Percentiles rank a stretch among this genome's conserved stretches.
phyloP scores from a whole-genome alignment of 2,329 filamentous ascomycete species.

The Macroventuria anomochaeta region DNA sequence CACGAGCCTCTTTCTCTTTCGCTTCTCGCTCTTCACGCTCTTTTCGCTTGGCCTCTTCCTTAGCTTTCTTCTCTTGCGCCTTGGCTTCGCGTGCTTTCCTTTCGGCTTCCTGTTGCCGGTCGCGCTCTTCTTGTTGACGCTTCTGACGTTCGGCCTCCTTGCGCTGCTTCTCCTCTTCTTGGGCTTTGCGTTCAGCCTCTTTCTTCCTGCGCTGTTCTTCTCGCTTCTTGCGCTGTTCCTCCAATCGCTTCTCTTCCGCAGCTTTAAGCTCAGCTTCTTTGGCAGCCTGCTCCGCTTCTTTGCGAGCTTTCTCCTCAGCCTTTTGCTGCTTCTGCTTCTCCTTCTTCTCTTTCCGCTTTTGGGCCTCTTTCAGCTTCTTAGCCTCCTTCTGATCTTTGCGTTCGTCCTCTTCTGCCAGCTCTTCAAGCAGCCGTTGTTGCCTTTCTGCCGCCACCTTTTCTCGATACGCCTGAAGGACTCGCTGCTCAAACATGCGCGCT shows the following conservation, averaged over 20 bases:
- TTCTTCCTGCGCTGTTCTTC: slow-evolving; percentile 93
- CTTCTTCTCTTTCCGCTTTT: slow-evolving; percentile 94
- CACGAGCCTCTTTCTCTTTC: slow-evolving; percentile 77
- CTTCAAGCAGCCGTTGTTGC: slow-evolving; percentile 87
- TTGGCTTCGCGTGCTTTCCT: slow-evolving; percentile 81
- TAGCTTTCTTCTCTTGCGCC: slow-evolving; percentile 80
- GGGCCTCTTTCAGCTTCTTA: slow-evolving; percentile 91
- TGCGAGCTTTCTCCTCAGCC: slow-evolving; percentile 88
- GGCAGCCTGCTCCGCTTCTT: slow-evolving; percentile 86
- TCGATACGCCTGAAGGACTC: slow-evolving; percentile 94
- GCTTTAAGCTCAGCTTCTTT: slow-evolving; percentile 80
- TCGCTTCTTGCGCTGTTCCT: slow-evolving; percentile 80
- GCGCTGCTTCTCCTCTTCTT: slow-evolving; percentile 83
- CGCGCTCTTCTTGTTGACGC: slow-evolving; percentile 81
- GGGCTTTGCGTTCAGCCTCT: slow-evolving; percentile 86
- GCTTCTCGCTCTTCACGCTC: slow-evolving; percentile 68
- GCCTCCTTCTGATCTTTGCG: slow-evolving; percentile 80
- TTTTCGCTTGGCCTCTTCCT: slow-evolving; percentile 75
- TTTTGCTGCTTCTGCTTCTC: slow-evolving; percentile 84
- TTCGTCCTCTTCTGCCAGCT: slow-evolving; percentile 83
- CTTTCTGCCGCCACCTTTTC: slow-evolving; percentile 95
- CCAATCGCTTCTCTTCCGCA: slow-evolving; percentile 77
- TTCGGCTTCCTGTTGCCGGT: slow-evolving; percentile 83
- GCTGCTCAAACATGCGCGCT: slow-evolving; percentile 98
- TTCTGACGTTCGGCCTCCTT: slow-evolving; percentile 87